Evolutionary conservation across 805 yeast species (phyloP).

Genomic region (Candida oleophila): DNA sequence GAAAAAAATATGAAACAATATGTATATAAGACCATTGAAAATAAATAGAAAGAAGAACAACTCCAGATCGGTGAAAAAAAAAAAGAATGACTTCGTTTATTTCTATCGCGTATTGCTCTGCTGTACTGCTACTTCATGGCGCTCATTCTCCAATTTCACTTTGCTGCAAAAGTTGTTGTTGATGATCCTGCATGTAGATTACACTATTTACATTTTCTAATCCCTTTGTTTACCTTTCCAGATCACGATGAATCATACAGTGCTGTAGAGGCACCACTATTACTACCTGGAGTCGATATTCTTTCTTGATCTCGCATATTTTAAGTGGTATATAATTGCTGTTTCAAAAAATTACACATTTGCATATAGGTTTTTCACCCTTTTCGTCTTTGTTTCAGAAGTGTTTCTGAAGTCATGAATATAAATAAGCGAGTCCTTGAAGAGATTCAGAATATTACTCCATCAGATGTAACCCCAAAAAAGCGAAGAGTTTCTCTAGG

Average conservation of each 20-base stretch:
- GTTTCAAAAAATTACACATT: not conserved
- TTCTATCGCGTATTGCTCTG: too few relatives aligned
- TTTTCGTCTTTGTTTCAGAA: not conserved
- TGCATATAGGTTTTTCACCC: not conserved
- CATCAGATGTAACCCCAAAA: not conserved
- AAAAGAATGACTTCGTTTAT: too few relatives aligned
- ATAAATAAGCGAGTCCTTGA: constrained; percentile 18
- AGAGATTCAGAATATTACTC: constrained; percentile 13
- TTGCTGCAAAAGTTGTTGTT: not conserved
- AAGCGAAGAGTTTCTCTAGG: constrained; percentile 17
- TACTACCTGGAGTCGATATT: not conserved
- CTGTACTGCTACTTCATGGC: too few relatives aligned
- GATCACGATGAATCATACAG: too few relatives aligned
- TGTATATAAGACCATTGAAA: too few relatives aligned
- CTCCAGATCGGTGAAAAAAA: too few relatives aligned
- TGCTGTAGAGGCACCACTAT: not conserved
- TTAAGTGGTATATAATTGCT: not conserved
- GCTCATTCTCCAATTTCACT: too few relatives aligned
- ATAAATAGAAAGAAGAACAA: too few relatives aligned
- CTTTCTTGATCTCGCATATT: not conserved
- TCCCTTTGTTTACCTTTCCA: too few relatives aligned
- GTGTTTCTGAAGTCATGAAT: constrained; percentile 2
- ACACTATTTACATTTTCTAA: not conserved
- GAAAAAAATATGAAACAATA: too few relatives aligned
- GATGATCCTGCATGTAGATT: not conserved